A percentile compares a stretch with the other conserved stretches of the same genome.
Conservation (phyloP, 306 rosid species). For the Vicia sativa region DNA sequence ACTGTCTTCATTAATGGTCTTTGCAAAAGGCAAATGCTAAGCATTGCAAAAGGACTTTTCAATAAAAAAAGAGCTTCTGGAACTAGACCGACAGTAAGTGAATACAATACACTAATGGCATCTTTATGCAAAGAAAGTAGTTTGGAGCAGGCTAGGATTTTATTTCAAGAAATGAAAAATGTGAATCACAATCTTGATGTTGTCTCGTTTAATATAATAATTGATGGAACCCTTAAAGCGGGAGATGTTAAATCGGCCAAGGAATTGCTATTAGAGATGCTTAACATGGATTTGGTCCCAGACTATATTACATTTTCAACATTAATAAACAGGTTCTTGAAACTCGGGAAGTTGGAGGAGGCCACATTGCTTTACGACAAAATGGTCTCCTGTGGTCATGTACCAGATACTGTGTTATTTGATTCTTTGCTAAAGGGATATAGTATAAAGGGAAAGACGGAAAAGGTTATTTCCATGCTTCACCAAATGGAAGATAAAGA, state of each 20-base stretch:
- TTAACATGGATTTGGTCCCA: slow-evolving; percentile 55
- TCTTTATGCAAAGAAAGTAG: slow-evolving; percentile 72
- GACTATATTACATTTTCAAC: slow-evolving; percentile 64
- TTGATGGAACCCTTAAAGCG: too few species aligned
- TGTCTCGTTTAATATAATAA: slow-evolving; percentile 63
- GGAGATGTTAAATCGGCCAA: slow-evolving; percentile 64
- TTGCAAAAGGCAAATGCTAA: too few species aligned
- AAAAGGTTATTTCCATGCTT: slow-evolving; percentile 60
- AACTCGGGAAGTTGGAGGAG: slow-evolving; percentile 64
- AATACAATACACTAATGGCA: slow-evolving; percentile 64
- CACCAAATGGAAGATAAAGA: too few species aligned
- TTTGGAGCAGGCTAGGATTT: slow-evolving; percentile 68
- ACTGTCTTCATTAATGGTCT: slow-evolving; percentile 74
- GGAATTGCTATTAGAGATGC: slow-evolving; percentile 62
- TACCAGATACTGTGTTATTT: slow-evolving; percentile 57
- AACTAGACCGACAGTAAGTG: slow-evolving; percentile 52
- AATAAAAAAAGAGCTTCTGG: slow-evolving; percentile 59
- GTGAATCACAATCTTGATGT: slow-evolving; percentile 53
- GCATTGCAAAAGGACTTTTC: slow-evolving; percentile 77
- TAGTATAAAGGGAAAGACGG: slow-evolving; percentile 51
- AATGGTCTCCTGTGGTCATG: slow-evolving; percentile 62
- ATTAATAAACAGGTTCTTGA: slow-evolving; percentile 60
- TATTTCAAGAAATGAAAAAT: slow-evolving; percentile 67
- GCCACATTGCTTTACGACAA: slow-evolving; percentile 59
- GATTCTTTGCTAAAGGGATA: slow-evolving; percentile 78